Conservation (phyloP, 345 rosid species). For the Eucalyptus camaldulensis region DNA sequence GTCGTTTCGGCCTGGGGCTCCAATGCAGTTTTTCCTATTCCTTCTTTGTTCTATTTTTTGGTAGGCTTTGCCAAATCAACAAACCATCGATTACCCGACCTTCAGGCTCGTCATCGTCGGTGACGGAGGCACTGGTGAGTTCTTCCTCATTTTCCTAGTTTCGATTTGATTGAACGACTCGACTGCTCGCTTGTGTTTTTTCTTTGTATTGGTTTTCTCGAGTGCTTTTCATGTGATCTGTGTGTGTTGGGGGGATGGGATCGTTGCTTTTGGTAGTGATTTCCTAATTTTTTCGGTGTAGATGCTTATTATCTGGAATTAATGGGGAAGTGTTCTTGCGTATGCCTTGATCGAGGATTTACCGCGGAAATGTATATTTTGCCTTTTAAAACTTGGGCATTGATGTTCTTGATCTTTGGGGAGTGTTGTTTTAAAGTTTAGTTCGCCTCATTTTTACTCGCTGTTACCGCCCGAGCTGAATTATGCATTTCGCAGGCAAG, state of each 20-base stretch:
- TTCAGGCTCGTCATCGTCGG: slow-evolving; percentile 35
- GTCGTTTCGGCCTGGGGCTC: too few relatives aligned
- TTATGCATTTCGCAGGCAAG: slow-evolving; percentile 1
- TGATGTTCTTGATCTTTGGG: neutral
- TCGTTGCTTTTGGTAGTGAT: neutral
- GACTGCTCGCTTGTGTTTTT: neutral
- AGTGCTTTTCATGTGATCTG: neutral
- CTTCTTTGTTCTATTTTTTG: neutral
- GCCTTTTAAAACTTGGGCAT: neutral
- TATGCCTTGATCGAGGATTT: neutral
- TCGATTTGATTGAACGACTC: neutral
- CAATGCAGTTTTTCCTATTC: too few relatives aligned
- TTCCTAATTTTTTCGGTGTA: too few relatives aligned
- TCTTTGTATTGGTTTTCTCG: neutral
- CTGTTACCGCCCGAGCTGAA: neutral
- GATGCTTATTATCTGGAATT: too few relatives aligned
- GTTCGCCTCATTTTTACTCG: neutral
- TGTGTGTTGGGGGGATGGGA: neutral
- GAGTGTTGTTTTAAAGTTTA: neutral
- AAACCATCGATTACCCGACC: slow-evolving; percentile 1
- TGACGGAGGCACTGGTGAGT: slow-evolving; percentile 28
- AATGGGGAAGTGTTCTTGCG: neutral
- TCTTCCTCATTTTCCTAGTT: neutral
- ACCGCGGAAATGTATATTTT: neutral
- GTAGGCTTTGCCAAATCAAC: neutral